Percentiles rank a stretch among this genome's conserved stretches.
phyloP scores from a whole-genome alignment of 2,329 filamentous ascomycete genomes.

The Trichoderma brevicompactum region DNA sequence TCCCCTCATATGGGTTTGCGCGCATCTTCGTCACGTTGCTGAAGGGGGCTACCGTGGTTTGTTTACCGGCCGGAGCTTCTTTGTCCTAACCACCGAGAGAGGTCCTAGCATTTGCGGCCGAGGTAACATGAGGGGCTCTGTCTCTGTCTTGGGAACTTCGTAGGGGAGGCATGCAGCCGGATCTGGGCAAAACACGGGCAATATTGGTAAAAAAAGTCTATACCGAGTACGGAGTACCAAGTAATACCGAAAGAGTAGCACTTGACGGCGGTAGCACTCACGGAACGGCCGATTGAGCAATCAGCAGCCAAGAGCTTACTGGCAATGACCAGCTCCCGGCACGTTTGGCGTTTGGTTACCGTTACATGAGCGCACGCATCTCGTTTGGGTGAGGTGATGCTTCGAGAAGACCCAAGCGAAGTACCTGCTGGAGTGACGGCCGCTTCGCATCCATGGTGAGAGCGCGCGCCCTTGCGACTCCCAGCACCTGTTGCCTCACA shows the following conservation, averaged over 20 bases:
- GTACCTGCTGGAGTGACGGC: not conserved
- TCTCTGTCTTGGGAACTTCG: not conserved
- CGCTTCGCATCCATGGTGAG: not conserved
- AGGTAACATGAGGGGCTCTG: not conserved
- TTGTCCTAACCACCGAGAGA: too few species aligned
- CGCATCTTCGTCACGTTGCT: too few species aligned
- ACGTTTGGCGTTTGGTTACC: not conserved
- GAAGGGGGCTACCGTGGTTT: too few species aligned
- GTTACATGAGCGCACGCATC: not conserved
- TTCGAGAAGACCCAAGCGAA: slow-evolving; percentile 8
- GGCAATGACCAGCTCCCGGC: slow-evolving; percentile 5
- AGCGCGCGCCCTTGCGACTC: not conserved
- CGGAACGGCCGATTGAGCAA: slow-evolving; percentile 19
- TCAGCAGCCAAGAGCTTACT: slow-evolving; percentile 14
- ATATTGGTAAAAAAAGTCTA: not conserved
- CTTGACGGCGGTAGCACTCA: slow-evolving; percentile 6
- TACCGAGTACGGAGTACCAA: slow-evolving; percentile 4
- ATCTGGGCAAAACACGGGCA: slow-evolving; percentile 9
- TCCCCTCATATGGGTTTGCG: too few species aligned
- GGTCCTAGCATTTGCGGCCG: too few species aligned
- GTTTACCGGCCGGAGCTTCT: too few species aligned
- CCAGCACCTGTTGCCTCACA: not conserved
- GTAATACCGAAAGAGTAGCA: not conserved
- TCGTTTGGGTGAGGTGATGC: slow-evolving; percentile 7
- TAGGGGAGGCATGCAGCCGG: slow-evolving; percentile 21